Evolutionary conservation across 1,139 yeast species (phyloP).

Genomic region (Zygotorulaspora mrakii): DNA sequence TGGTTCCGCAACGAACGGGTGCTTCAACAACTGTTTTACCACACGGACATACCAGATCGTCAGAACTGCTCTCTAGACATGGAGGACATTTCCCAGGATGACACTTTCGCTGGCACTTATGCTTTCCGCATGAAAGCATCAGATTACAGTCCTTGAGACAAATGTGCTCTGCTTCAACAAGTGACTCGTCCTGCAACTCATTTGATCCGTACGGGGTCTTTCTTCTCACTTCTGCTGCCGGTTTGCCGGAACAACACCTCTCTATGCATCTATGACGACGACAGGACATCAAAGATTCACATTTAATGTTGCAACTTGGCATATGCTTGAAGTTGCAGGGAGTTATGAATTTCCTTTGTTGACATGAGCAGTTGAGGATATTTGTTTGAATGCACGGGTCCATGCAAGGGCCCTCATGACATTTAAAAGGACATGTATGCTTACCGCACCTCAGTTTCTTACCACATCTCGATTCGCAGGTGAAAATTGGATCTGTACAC

Average conservation of each 20-base stretch:
- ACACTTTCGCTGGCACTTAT: slow-evolving; percentile 69
- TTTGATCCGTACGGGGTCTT: slow-evolving; percentile 38
- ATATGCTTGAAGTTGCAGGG: slow-evolving; percentile 58
- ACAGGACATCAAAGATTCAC: slow-evolving; percentile 74
- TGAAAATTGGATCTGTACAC: slow-evolving; percentile 76
- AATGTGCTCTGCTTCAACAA: slow-evolving; percentile 72
- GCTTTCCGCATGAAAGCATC: slow-evolving; percentile 66
- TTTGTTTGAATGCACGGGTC: slow-evolving; percentile 51
- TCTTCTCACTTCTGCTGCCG: slow-evolving; percentile 60
- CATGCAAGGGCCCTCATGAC: slow-evolving; percentile 76
- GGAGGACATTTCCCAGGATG: slow-evolving; percentile 83
- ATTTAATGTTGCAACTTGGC: slow-evolving; percentile 70
- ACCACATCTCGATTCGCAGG: slow-evolving; percentile 63
- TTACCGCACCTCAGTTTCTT: slow-evolving; percentile 70
- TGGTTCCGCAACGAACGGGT: slow-evolving; percentile 87
- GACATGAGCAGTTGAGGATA: slow-evolving; percentile 38
- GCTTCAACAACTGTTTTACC: slow-evolving; percentile 78
- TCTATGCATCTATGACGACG: slow-evolving; percentile 72
- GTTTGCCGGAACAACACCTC: slow-evolving; percentile 68
- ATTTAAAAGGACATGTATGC: slow-evolving; percentile 55
- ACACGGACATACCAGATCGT: slow-evolving; percentile 80
- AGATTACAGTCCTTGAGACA: slow-evolving; percentile 71
- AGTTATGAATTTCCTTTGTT: slow-evolving; percentile 44
- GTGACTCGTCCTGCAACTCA: slow-evolving; percentile 48
- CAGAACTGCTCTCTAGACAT: slow-evolving; percentile 77